Evolutionary conservation across 257 asterid genomes (phyloP).

Genomic region (Ligustrum vulgare): DNA sequence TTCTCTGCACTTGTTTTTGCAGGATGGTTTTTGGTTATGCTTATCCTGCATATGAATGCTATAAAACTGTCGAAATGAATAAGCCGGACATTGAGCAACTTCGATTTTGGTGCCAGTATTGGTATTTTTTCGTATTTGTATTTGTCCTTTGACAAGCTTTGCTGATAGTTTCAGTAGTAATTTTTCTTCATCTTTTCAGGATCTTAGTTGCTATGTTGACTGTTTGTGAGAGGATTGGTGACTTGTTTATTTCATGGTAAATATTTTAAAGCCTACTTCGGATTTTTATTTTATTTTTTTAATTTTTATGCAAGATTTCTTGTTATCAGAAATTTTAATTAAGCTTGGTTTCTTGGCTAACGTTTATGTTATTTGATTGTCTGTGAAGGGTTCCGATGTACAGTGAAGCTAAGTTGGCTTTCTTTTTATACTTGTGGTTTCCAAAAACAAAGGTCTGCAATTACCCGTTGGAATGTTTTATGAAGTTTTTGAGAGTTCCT

Average conservation of each 20-base stretch:
- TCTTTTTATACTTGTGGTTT: constrained; percentile 89
- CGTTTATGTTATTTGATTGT: constrained; percentile 12
- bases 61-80: constrained; percentile 82
- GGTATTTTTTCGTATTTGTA: constrained; percentile 38
- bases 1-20: constrained; percentile 28
- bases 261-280: neutral
- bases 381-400: constrained; percentile 89
- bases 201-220: constrained; percentile 79
- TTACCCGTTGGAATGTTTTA: constrained; percentile 13
- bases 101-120: constrained; percentile 96
- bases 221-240: constrained; percentile 80
- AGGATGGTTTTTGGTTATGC: constrained; percentile 89
- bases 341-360: neutral
- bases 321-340: neutral
- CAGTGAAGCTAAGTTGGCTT: constrained; percentile 96
- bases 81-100: constrained; percentile 88
- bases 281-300: neutral
- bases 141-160: constrained; percentile 9
- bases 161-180: constrained; percentile 19
- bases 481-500: constrained; percentile 11
- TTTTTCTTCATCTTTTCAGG: constrained; percentile 45
- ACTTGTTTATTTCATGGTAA: constrained; percentile 82
- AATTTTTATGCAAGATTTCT: no score
- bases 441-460: constrained; percentile 85
- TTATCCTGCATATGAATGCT: constrained; percentile 93